Base-by-base conservation (phyloP, 2,329 filamentous ascomycete genomes). In the Amylocarpus encephaloides region DNA sequence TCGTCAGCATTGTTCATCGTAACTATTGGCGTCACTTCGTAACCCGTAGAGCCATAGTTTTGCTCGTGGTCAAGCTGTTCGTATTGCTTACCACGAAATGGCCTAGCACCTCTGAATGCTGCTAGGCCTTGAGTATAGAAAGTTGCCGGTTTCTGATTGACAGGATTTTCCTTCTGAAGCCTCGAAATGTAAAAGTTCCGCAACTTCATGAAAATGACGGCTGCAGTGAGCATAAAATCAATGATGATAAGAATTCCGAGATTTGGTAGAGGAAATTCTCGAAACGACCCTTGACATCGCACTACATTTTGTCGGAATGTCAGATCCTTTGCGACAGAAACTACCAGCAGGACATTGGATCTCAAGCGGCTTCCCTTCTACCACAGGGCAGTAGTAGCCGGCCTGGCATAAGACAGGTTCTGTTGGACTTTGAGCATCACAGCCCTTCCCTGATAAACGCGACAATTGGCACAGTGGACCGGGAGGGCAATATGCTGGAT, bases 291-390 rank as follows among this genome's bases (percentile, higher is more conserved):
- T 54, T 30, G 75, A 75, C 1, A 72, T 73, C 2, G 65, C 44
- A 13, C 62, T 62, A 52, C 77, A 80, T 10, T 72, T 71, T 2
- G 71, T 73, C 1, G 77, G 74, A 5, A 68, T 64, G 1, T 69
- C 60, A 4, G 73, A 70, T 5, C 77, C 77, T 0, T 70, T 69
- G 29, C 75, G 75, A 52, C 77, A 80, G 54, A 75, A 80, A 2
- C 67, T 67, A 19, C 75, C 75, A 7, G 64, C 52, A 0, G 74
- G 75, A 46, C 77, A 80, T 9, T 52, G 44, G 3, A 72, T 55
- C 39, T 67, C 29, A 7, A 12, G 15, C 19, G n/a, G 68, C 48
- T 71, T 58, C 38, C 64, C 70, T 9, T 72, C 72, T 2, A 60
- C 59, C 6, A 55, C 60, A 1, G 76, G 75, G 44, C 77, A 80